Base-by-base conservation (phyloP, 495 filamentous ascomycete genomes). In the Podospora australis region DNA sequence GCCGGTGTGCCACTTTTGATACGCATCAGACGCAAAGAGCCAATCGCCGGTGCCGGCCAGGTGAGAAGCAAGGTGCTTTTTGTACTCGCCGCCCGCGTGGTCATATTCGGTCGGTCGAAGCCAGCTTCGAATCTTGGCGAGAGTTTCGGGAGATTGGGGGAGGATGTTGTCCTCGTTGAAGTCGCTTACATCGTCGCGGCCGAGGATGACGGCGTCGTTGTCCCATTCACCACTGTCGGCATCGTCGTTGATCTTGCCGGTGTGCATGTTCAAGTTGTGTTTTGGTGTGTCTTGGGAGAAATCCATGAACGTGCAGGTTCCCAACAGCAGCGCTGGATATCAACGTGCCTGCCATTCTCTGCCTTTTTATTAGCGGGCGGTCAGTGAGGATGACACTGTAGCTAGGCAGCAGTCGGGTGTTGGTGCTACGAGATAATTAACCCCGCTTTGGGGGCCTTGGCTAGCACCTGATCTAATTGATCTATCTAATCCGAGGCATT, bases 1-100 rank as follows among this genome's bases (percentile, higher is more conserved):
- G 6, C 49, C 53, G 7, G 62, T 44, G 39, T 63, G 61, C 77
- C 75, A 78, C 52, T 68, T 22, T 4, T 54, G 59, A 49, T 70
- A 78, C 5, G n/a, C n/a, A n/a, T 54, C 44, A 1, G 57, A 32
- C 1, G 62, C 66, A 4, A 56, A 53, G 6, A 77, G 56, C 75
- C 74, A 79, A 23, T 59, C 36, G 11, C 72, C 73, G 1, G 75
- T 79, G 19, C 68, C 72, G 0, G 45, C 34, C 11, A 64, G 55
- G 50, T 74, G 64, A 2, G 68, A 70, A 28, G 57, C 41, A 14
- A 68, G 54, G 48, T 73, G 72, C 40, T 58, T 67, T 7, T 60
- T 53, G 53, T 52, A 62, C 46, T 72, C 66, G 22, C 63, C 57
- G 8, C 41, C 41, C 25, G 52, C 52, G 38, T 19, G 16, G 23